phyloP scores from a whole-genome alignment of 1,284 basidiomycete species.

The Heimioporus retisporus region DNA sequence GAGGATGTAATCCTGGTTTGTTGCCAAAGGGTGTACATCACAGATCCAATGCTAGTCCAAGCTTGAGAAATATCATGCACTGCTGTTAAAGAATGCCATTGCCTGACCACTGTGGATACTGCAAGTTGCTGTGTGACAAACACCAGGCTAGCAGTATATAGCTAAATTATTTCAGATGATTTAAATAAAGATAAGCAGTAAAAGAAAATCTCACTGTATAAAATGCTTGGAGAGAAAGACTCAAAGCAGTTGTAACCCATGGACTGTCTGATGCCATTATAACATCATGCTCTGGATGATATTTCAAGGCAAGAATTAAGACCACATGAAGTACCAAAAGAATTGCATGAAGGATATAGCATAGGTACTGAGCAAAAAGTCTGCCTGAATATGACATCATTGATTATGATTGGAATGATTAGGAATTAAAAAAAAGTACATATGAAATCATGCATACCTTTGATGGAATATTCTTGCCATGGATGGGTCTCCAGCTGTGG shows the following conservation, averaged over 20 bases:
- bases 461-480: not conserved
- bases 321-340: slow-evolving; percentile 12
- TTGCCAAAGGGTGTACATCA: slow-evolving; percentile 5
- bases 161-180: not conserved
- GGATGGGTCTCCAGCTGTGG: not conserved
- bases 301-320: not conserved
- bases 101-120: not conserved
- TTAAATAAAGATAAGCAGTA: not conserved
- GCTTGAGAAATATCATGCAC: slow-evolving; percentile 20
- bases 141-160: slow-evolving; percentile 20
- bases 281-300: slow-evolving; percentile 16
- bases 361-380: not conserved
- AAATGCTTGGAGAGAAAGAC: slow-evolving; percentile 14
- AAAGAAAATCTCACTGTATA: slow-evolving; percentile 9
- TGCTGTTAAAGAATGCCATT: slow-evolving; percentile 12
- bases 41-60: slow-evolving; percentile 19
- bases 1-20: slow-evolving; percentile 12
- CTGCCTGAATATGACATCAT: not conserved
- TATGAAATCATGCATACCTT: not conserved
- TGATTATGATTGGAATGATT: not conserved
- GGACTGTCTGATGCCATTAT: slow-evolving; percentile 4
- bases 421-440: not conserved
- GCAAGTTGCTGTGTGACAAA: slow-evolving; percentile 19
- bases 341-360: slow-evolving; percentile 11
- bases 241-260: slow-evolving; percentile 6